Conservation (phyloP, 257 asterid genomes). For the Solanum ossicruentum region DNA sequence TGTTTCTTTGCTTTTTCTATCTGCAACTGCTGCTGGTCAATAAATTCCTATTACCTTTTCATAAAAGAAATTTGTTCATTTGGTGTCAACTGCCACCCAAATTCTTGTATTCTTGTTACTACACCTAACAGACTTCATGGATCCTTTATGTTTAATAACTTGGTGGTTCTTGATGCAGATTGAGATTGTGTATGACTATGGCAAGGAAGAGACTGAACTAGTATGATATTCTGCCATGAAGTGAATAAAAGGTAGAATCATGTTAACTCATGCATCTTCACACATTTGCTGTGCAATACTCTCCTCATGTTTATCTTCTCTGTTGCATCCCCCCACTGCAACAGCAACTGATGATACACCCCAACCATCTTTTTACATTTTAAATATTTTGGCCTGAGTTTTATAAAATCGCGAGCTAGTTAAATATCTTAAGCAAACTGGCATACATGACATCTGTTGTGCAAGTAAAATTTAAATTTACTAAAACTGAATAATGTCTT, state of each 20-base stretch:
- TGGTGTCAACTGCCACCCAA: neutral
- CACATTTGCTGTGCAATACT: neutral
- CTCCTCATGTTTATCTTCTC: neutral
- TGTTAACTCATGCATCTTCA: neutral
- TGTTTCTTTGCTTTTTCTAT: neutral
- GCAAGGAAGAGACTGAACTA: constrained; percentile 57
- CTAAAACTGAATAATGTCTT: neutral
- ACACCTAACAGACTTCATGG: neutral
- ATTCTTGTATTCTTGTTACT: neutral
- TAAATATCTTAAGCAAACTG: neutral
- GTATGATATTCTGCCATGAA: constrained; percentile 7
- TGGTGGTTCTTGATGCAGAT: constrained; percentile 39
- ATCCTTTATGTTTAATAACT: neutral
- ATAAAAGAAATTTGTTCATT: neutral
- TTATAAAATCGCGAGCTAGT: neutral
- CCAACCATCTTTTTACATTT: neutral
- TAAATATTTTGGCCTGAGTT: neutral
- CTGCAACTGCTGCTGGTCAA: neutral
- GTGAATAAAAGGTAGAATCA: constrained; percentile 26
- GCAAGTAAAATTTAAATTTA: neutral
- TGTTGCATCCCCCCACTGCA: neutral
- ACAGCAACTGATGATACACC: neutral
- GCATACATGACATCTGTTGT: neutral
- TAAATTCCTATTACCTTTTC: neutral
- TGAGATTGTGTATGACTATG: constrained; percentile 74